Evolutionary conservation across 805 yeast genomes (phyloP), one percentile per base, ranked within the genome.

Genomic region (Pichia insulana): DNA sequence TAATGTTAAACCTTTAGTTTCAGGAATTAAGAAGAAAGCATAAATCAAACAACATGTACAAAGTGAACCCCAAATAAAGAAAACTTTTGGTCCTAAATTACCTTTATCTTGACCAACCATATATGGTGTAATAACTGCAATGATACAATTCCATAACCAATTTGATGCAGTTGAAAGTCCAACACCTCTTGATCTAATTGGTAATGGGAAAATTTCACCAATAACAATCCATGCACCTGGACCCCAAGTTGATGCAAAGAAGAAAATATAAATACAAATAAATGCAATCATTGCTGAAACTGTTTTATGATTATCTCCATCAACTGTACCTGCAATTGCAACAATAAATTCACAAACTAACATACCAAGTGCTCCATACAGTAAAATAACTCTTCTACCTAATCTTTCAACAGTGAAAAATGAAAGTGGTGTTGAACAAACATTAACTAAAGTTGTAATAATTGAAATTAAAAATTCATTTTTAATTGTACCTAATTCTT

Each of bases 171-270:
- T 80, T 12, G 83, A 73, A 40, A 83, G 59, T 25, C 84, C 76
- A 44, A 81, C 76, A 44, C 84, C 84, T 58, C 78, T 79, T 42
- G 84, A 83, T 59, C 94, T 75, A 48, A 80, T 76, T 59, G 81
- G 76, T 41, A 83, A 74, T 48, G 89, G 85, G 71, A 73, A 83
- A 37, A 73, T 63, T 53, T 76, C 82, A 53, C 78, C 77, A 53
- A 66, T 61, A 42, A 74, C 61, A 37, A 76, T 84, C 89, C 90
- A 84, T 32, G 76, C 78, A 47, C 74, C 76, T 32, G 92, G 88
- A 59, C 90, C 90, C 90, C 92, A 85, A 19, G 90, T 74, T 4
- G 85, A 71, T 8, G 92, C 94, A 65, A 83, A 82, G 59, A 80
- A 79, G 42, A 80, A 78, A 51, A 85, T 80, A 58, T 81, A 85